Conservation (phyloP, 331 rosid genomes). For the Malus hybrid region DNA sequence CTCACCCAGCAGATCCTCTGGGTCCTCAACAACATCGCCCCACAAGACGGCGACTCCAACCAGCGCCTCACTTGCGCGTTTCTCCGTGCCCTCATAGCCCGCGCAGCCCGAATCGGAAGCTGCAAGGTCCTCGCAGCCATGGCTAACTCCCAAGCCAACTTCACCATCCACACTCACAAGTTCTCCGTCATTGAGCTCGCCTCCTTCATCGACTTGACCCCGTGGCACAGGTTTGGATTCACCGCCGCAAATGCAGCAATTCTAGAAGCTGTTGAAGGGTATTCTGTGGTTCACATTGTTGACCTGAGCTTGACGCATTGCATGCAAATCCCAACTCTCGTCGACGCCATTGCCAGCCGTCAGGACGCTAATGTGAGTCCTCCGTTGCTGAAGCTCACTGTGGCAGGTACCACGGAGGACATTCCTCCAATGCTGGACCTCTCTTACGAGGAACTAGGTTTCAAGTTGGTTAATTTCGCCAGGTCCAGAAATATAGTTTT, state of each 20-base stretch:
- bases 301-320: slow-evolving; percentile 77
- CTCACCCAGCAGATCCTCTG: slow-evolving; percentile 86
- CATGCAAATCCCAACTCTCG: slow-evolving; percentile 92
- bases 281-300: slow-evolving; percentile 60
- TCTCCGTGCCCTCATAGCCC: slow-evolving; percentile 65
- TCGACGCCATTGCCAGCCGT: slow-evolving; percentile 72
- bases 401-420: slow-evolving; percentile 23
- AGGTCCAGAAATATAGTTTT: slow-evolving; percentile 47
- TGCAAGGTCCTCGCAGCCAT: slow-evolving; percentile 53
- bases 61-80: slow-evolving; percentile 78
- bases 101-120: slow-evolving; percentile 55
- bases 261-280: slow-evolving; percentile 66
- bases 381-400: slow-evolving; percentile 66
- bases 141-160: slow-evolving; percentile 17
- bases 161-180: slow-evolving; percentile 31
- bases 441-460: slow-evolving; percentile 65
- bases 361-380: slow-evolving; percentile 26
- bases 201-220: slow-evolving; percentile 75
- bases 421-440: slow-evolving; percentile 66
- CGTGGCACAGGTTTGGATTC: slow-evolving; percentile 92
- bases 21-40: slow-evolving; percentile 85
- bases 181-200: slow-evolving; percentile 84
- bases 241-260: slow-evolving; percentile 74
- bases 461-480: slow-evolving; percentile 65
- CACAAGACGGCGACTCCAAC: slow-evolving; percentile 78